These are phyloP conservation scores for Dianthus caryophyllus DNA, from an alignment of 148 eudicot genomes.

Conservation along the genomic window DNA sequence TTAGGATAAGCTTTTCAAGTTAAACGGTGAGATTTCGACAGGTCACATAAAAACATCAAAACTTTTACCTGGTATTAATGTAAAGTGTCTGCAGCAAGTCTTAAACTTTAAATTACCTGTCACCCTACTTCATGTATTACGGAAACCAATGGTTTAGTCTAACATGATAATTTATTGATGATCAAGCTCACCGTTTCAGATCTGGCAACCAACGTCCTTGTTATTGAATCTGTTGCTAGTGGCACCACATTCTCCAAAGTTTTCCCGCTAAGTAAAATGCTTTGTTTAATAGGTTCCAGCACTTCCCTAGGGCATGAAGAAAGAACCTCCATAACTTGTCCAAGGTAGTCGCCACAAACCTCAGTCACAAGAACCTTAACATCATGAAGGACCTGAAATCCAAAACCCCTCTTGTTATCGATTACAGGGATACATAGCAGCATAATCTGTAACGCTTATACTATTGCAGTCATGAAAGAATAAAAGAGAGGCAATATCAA, in stretches of 20 bases:
- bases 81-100: not conserved
- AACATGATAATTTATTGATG: slow-evolving; percentile 4
- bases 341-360: slow-evolving; percentile 54
- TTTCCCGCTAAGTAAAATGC: slow-evolving; percentile 71
- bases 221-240: slow-evolving; percentile 44
- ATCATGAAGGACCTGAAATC: slow-evolving; percentile 82
- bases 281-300: slow-evolving; percentile 66
- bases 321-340: slow-evolving; percentile 51
- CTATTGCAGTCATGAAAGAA: not conserved
- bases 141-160: not conserved
- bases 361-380: slow-evolving; percentile 55
- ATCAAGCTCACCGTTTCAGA: slow-evolving; percentile 65
- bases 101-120: not conserved
- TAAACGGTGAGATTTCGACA: not conserved
- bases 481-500: slow-evolving; percentile 1
- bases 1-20: not conserved
- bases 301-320: slow-evolving; percentile 73
- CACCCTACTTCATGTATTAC: not conserved
- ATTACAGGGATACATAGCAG: not conserved
- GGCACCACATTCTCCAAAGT: slow-evolving; percentile 60
- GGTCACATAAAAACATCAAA: not conserved
- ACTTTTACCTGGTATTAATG: not conserved
- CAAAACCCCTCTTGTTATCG: slow-evolving; percentile 8
- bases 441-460: not conserved
- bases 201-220: slow-evolving; percentile 64